A percentile compares a stretch with the other conserved stretches of the same genome.
Conservation (phyloP, 177 flowering plant species). For the Telopea speciosissima region DNA sequence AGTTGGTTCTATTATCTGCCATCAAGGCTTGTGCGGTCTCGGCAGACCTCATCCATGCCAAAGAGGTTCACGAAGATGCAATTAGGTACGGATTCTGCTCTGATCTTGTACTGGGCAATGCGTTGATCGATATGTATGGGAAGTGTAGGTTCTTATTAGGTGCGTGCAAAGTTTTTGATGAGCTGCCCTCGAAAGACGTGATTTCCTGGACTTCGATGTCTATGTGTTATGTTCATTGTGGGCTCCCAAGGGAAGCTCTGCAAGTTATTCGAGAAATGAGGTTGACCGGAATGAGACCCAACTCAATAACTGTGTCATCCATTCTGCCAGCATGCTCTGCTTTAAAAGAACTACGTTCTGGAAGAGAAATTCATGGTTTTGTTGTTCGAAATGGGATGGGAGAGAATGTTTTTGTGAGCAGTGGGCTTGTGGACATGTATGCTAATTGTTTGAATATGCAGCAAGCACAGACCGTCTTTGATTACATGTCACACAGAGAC, state of each 20-base stretch:
- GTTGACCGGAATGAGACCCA: slow-evolving; percentile 36
- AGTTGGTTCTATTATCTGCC: slow-evolving; percentile 32
- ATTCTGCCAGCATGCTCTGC: slow-evolving; percentile 44
- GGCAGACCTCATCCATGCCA: slow-evolving; percentile 31
- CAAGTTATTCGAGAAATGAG: slow-evolving; percentile 40
- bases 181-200: slow-evolving; percentile 38
- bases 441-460: slow-evolving; percentile 39
- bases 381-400: slow-evolving; percentile 37
- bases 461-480: slow-evolving; percentile 41
- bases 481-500: slow-evolving; percentile 36
- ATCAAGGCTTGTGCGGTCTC: slow-evolving; percentile 45
- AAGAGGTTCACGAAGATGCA: slow-evolving; percentile 41
- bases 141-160: slow-evolving; percentile 39
- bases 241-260: slow-evolving; percentile 32
- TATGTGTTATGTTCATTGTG: slow-evolving; percentile 37
- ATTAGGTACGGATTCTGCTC: slow-evolving; percentile 29
- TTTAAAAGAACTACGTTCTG: slow-evolving; percentile 33
- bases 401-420: slow-evolving; percentile 41
- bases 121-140: slow-evolving; percentile 51
- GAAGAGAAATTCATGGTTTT: slow-evolving; percentile 50
- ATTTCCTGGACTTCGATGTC: slow-evolving; percentile 52
- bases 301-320: slow-evolving; percentile 42
- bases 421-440: slow-evolving; percentile 54
- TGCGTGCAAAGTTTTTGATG: slow-evolving; percentile 35
- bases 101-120: slow-evolving; percentile 41